Conservation (phyloP, 2,329 filamentous ascomycete genomes). For the Penicillium brasilianum region DNA sequence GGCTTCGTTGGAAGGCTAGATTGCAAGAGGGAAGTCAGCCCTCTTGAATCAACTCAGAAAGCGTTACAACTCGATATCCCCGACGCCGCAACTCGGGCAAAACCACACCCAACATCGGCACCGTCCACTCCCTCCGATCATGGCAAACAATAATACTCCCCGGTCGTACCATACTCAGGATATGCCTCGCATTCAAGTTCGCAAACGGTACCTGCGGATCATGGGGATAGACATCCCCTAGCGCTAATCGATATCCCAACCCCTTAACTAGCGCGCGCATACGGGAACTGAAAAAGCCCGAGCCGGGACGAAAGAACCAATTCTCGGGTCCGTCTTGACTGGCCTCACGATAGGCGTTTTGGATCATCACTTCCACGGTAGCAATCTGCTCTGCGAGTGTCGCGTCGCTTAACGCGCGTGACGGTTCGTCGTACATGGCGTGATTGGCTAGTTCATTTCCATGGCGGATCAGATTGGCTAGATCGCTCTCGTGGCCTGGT, state of each 20-base stretch:
- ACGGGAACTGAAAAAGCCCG: slow-evolving; percentile 75
- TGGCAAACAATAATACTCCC: slow-evolving; percentile 86
- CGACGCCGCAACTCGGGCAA: slow-evolving; percentile 71
- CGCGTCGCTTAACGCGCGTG: slow-evolving; percentile 62
- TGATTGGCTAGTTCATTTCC: slow-evolving; percentile 84
- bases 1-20: too few relatives aligned
- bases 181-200: slow-evolving; percentile 74
- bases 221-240: slow-evolving; percentile 87
- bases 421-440: slow-evolving; percentile 85
- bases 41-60: slow-evolving; percentile 67
- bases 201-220: slow-evolving; percentile 80
- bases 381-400: slow-evolving; percentile 68
- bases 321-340: slow-evolving; percentile 50
- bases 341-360: slow-evolving; percentile 58
- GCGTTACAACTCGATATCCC: slow-evolving; percentile 73
- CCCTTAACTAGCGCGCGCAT: slow-evolving; percentile 67
- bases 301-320: slow-evolving; percentile 81
- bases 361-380: slow-evolving; percentile 66
- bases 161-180: slow-evolving; percentile 77
- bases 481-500: slow-evolving; percentile 57
- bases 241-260: slow-evolving; percentile 72
- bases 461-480: slow-evolving; percentile 63
- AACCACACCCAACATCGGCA: slow-evolving; percentile 74
- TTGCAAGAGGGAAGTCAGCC: too few relatives aligned
- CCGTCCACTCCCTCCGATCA: slow-evolving; percentile 81